These are phyloP conservation scores for Globisporangium middletonii DNA, from an alignment of 352 stramenopile species.

Conservation along the genomic window DNA sequence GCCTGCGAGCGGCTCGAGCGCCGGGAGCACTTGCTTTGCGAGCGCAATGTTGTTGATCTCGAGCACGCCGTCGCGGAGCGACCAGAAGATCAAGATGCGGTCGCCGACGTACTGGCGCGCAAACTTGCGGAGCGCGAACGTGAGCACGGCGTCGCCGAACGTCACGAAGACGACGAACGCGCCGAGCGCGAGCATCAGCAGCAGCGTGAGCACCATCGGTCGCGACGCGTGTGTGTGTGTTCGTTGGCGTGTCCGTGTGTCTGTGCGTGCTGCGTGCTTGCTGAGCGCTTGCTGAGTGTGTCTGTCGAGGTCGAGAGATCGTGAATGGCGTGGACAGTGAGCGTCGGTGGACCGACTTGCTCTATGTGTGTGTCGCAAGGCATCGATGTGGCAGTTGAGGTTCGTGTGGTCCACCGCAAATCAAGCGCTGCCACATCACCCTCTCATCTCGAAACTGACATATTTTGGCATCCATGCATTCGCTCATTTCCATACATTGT, in stretches of 20 bases:
- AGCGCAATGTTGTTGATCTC: constrained; percentile 56
- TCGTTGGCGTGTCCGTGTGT: neutral
- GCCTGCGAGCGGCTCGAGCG: constrained; percentile 50
- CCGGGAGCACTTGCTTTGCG: constrained; percentile 30
- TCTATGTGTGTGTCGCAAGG: no score
- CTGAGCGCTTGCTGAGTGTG: neutral
- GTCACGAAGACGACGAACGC: constrained; percentile 25
- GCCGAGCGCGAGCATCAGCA: constrained; percentile 25
- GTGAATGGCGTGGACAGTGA: neutral
- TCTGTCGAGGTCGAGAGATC: constrained; percentile 1
- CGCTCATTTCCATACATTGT: no score
- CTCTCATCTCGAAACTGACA: no score
- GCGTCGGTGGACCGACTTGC: no score
- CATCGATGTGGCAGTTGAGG: neutral
- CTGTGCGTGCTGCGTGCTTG: neutral
- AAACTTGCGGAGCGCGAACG: constrained; percentile 40
- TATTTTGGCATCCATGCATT: no score
- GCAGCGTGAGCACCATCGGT: constrained; percentile 24
- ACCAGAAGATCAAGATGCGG: constrained; percentile 60
- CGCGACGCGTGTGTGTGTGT: neutral
- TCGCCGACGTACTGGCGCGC: constrained; percentile 37
- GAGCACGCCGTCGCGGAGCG: constrained; percentile 46
- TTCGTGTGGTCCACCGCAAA: neutral
- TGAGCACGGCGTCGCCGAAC: constrained; percentile 59
- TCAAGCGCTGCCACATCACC: neutral